Percentiles rank a stretch among this genome's conserved stretches.
These are phyloP conservation scores for Leucocoprinus birnbaumii DNA, from an alignment of 768 basidiomycete genomes.

Conservation along the genomic window DNA sequence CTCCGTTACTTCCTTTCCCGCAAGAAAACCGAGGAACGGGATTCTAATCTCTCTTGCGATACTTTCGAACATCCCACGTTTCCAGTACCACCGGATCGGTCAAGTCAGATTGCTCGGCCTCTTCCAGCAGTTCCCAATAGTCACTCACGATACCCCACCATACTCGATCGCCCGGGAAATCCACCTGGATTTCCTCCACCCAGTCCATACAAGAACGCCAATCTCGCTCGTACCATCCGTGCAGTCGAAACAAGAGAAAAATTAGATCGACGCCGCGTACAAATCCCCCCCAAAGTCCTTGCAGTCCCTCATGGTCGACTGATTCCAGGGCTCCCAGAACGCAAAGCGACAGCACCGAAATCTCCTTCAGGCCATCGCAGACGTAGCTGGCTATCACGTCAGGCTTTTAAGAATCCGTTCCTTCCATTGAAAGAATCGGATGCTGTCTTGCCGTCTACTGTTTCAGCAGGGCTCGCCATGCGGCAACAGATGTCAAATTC, in stretches of 20 bases:
- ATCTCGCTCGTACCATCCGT: conserved; percentile 16
- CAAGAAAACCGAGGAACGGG: not conserved
- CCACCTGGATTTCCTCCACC: conserved; percentile 21
- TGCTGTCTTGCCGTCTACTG: conserved; percentile 16
- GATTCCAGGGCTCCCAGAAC: conserved; percentile 19
- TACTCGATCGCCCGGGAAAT: conserved; percentile 27
- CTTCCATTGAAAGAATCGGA: conserved; percentile 32
- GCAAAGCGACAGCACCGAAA: conserved; percentile 25
- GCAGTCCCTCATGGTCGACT: conserved; percentile 20
- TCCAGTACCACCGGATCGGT: conserved; percentile 15
- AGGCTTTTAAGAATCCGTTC: conserved; percentile 34
- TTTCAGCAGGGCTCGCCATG: conserved; percentile 14
- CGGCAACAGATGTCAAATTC: conserved; percentile 10
- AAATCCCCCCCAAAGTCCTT: conserved; percentile 21
- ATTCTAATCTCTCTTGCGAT: not conserved
- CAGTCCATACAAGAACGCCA: conserved; percentile 21
- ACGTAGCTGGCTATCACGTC: conserved; percentile 26
- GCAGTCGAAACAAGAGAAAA: conserved; percentile 12
- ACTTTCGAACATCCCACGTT: conserved; percentile 13
- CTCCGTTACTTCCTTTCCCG: conserved; percentile 3
- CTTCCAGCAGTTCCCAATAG: conserved; percentile 24
- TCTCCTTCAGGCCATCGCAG: conserved; percentile 27
- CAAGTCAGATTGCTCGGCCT: conserved; percentile 25
- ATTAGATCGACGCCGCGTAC: conserved; percentile 7
- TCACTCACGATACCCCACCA: conserved; percentile 32